Conservation (phyloP, 1,284 basidiomycete species). For the Trichosporon sp. region DNA sequence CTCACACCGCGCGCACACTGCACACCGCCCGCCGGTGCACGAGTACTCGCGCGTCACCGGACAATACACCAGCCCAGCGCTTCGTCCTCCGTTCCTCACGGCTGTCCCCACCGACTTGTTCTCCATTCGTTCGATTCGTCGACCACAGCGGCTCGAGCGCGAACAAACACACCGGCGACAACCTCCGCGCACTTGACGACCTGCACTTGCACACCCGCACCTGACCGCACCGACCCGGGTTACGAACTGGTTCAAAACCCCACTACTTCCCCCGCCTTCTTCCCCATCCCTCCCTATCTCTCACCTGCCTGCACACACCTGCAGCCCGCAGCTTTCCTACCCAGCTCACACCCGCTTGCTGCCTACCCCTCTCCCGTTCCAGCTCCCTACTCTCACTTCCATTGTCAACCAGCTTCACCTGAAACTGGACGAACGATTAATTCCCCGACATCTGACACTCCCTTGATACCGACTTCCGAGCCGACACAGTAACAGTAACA, state of each 20-base stretch:
- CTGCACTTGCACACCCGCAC: not conserved
- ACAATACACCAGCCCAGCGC: not conserved
- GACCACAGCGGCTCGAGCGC: not conserved
- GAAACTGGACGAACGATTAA: slow-evolving; percentile 8
- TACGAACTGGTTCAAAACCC: slow-evolving; percentile 2
- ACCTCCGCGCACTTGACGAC: not conserved
- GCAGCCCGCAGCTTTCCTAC: not conserved
- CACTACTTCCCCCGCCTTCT: not conserved
- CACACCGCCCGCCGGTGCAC: not conserved
- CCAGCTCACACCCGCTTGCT: not conserved
- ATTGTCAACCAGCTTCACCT: not conserved
- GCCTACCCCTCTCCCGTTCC: not conserved
- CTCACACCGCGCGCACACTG: not conserved
- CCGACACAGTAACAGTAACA: slow-evolving; percentile 43
- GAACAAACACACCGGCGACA: slow-evolving; percentile 12
- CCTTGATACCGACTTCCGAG: slow-evolving; percentile 36
- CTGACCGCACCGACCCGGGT: slow-evolving; percentile 4
- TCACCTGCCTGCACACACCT: not conserved
- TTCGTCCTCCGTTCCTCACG: slow-evolving; percentile 15
- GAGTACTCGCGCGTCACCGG: not conserved
- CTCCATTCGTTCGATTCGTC: not conserved
- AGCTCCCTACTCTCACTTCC: slow-evolving; percentile 1
- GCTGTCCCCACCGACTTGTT: not conserved
- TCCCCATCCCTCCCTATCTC: slow-evolving; percentile 10
- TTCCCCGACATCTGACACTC: not conserved